Percentiles rank a stretch among this genome's conserved stretches.
Evolutionary conservation across 2,329 filamentous ascomycete genomes (phyloP).

Genomic region (Aurifilum marmelostoma): DNA sequence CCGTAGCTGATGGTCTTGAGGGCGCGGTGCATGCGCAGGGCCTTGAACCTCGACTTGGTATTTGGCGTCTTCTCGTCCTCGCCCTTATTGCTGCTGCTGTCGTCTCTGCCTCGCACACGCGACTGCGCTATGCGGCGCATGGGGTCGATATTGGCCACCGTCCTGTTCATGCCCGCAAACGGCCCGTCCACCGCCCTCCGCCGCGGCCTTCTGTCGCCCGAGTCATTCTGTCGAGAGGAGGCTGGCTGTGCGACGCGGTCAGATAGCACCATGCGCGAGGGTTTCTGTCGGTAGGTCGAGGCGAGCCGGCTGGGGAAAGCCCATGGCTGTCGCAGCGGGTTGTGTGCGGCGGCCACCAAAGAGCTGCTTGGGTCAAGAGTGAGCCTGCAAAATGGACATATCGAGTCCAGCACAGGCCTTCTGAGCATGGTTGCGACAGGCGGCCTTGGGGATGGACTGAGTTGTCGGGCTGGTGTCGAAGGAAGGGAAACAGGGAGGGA

Average conservation of each 20-base stretch:
- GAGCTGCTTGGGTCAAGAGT: slow-evolving; percentile 17
- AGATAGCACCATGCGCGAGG: slow-evolving; percentile 63
- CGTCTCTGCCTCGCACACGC: slow-evolving; percentile 30
- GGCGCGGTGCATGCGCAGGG: slow-evolving; percentile 90
- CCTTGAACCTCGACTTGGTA: slow-evolving; percentile 61
- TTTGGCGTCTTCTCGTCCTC: neutral
- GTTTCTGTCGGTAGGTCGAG: slow-evolving; percentile 40
- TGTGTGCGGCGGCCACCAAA: slow-evolving; percentile 7
- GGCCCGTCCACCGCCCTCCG: slow-evolving; percentile 50
- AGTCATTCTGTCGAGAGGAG: slow-evolving; percentile 37
- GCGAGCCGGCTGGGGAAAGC: slow-evolving; percentile 41
- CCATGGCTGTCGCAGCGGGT: slow-evolving; percentile 37
- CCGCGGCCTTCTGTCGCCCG: slow-evolving; percentile 41
- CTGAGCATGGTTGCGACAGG: slow-evolving; percentile 23
- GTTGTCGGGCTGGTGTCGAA: neutral
- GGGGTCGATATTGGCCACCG: slow-evolving; percentile 46
- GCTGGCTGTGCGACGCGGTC: slow-evolving; percentile 52
- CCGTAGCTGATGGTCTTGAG: slow-evolving; percentile 78
- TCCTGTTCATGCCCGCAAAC: slow-evolving; percentile 61
- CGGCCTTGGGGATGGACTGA: too few species aligned
- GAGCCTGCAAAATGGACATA: slow-evolving; percentile 26
- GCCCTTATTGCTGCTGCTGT: neutral
- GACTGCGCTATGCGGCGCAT: slow-evolving; percentile 32
- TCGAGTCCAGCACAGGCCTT: slow-evolving; percentile 20
- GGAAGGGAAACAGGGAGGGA: too few species aligned